These are phyloP conservation scores for Veloboletus limbatus DNA, from an alignment of 1,284 basidiomycete genomes.

Conservation along the genomic window DNA sequence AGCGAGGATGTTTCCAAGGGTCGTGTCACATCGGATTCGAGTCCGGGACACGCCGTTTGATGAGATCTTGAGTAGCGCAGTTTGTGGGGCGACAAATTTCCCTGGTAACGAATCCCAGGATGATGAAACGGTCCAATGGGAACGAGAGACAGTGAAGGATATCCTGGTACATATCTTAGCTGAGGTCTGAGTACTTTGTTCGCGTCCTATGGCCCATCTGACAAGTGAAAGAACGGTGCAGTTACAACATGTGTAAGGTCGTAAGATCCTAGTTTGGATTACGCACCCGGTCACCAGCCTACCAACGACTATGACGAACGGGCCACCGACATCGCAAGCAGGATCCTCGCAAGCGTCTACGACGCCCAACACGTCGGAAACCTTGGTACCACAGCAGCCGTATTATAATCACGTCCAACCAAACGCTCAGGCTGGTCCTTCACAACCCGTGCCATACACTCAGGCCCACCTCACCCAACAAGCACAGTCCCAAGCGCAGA, in stretches of 20 bases:
- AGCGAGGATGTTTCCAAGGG: conserved; percentile 63
- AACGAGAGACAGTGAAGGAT: conserved; percentile 54
- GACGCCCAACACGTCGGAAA: conserved; percentile 15
- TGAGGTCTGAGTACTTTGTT: conserved; percentile 41
- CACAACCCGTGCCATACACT: conserved; percentile 22
- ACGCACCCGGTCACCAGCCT: background rate
- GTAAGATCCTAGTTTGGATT: conserved; percentile 4
- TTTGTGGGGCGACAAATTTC: conserved; percentile 47
- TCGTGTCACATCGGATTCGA: conserved; percentile 67
- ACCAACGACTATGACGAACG: conserved; percentile 25
- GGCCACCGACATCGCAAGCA: conserved; percentile 21
- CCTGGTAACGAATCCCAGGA: conserved; percentile 24
- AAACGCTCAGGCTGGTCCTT: conserved; percentile 13
- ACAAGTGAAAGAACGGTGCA: too few relatives aligned
- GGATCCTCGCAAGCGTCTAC: conserved; percentile 18
- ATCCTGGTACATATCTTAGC: conserved; percentile 53
- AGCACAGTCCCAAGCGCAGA: conserved; percentile 18
- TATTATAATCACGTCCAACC: conserved; percentile 7
- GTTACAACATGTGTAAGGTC: too few relatives aligned
- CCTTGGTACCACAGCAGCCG: conserved; percentile 10
- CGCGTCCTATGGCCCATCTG: too few relatives aligned
- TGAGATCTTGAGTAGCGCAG: conserved; percentile 59
- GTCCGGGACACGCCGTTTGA: conserved; percentile 64
- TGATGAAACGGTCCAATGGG: conserved; percentile 24
- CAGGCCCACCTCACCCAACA: conserved; percentile 20